Base-by-base conservation (phyloP, 306 rosid species). In the Pterocarpus santalinus region DNA sequence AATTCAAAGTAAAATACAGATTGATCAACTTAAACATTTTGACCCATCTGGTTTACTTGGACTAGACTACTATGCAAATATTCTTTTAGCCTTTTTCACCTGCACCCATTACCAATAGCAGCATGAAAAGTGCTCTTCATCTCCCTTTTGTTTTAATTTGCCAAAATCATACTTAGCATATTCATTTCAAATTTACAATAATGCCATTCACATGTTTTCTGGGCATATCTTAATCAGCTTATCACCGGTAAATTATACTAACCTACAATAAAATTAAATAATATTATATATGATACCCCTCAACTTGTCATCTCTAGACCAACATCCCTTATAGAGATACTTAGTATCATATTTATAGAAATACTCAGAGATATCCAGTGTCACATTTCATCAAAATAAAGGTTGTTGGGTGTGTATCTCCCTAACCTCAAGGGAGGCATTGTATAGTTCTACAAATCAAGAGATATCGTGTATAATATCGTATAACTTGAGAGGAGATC, bases 171-270 rank as follows among this genome's bases (percentile, higher is more conserved):
- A 49, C 69, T 66, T 16, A 65, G 43, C 33, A 4, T 15, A 80
- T 80, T 55, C 51, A 65, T 66, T 77, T 60, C 5, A 74, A 63
- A 16, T 62, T 75, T 2, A 49, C 51, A 60, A 2, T 52, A 52
- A 62, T 46, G 49, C 13, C 78, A 36, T 43, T 81, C 79, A 51
- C 75, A 78, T 53, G 15, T 69, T 79, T 34, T 73, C 6, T 7
- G 0, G 62, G 56, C 80, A 65, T 65, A 60, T 66, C 68, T 66
- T 28, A 83, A 15, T 34, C 2, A n/a, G 35, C 49, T 41, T 65
- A 55, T 76, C 63, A 35, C 30, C 44, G 28, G 28, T 22, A 22
- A 22, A 22, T 22, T 22, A 22, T 22, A 22, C 28, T 22, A 22
- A 22, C 28, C 28, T 22, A 22, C 28, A 22, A 0, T 22, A 22